Conservation (phyloP, 148 eudicot genomes). For the Vaccinium darrowii region DNA sequence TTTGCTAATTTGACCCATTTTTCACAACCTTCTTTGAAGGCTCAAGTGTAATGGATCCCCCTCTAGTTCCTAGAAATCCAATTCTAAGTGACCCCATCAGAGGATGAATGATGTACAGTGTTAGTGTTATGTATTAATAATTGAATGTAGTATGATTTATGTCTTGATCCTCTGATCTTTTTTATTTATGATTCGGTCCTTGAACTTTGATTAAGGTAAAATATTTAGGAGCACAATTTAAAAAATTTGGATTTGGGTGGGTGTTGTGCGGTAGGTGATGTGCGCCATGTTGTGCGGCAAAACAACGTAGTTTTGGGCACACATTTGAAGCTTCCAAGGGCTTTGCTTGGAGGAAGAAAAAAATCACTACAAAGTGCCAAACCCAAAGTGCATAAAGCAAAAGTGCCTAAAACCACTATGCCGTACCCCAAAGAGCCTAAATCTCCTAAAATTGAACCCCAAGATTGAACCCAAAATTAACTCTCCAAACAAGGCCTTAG, state of each 20-base stretch:
- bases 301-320: too few species aligned
- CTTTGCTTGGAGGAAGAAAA: too few species aligned
- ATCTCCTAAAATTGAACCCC: too few species aligned
- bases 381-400: too few species aligned
- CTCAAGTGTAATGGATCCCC: constrained; percentile 14
- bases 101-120: constrained; percentile 8
- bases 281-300: too few species aligned
- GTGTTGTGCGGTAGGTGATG: too few species aligned
- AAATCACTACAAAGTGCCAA: too few species aligned
- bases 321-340: too few species aligned
- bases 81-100: constrained; percentile 24
- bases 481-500: too few species aligned
- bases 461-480: too few species aligned
- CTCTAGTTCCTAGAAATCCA: constrained; percentile 20
- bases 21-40: neutral
- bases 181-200: neutral
- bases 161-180: neutral
- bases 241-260: neutral
- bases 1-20: constrained; percentile 26
- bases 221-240: neutral
- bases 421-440: too few species aligned
- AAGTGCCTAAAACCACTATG: too few species aligned
- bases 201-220: constrained; percentile 13
- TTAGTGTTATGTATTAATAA: neutral
- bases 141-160: neutral